Base-by-base conservation (phyloP, 2,329 filamentous ascomycete genomes). In the Ophiostoma sp. region DNA sequence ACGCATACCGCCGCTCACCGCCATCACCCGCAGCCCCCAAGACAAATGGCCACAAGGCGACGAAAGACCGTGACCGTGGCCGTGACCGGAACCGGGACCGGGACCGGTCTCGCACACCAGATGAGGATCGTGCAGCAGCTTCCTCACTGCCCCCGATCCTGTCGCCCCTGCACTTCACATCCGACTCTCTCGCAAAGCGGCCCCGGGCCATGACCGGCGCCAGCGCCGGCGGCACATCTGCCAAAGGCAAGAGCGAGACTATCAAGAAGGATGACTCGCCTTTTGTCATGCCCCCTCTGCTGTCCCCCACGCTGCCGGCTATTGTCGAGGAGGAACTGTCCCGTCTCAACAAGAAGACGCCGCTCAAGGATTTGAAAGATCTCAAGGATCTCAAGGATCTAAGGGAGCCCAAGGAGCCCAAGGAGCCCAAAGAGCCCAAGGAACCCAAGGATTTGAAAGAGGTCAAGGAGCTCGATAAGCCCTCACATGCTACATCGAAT, bases 251-350 rank as follows among this genome's bases (percentile, higher is more conserved):
- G 35, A 4, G 67, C 1, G 70, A 73, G 15, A 4, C 67, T 5
- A 74, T 74, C 2, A 84, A 80, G 74, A 83, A 79, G 72, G 77
- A 79, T 27, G 81, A 76, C 67, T 76, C 78, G 1, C 76, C 79
- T 0, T 44, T 77, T 10, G 78, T 78, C 66, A 76, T 87, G 35
- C 86, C 85, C 0, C 78, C 81, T 0, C 78, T 87, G 7, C 78
- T 88, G 13, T 88, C 86, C 0, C 86, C 86, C 0, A 87, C 85
- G 0, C 76, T 88, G 7, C 86, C 86, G 0, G 79, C 83, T 0
- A 76, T 82, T 23, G 77, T 88, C 0, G 84, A 87, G 72, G 82
- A 81, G 70, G 81, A 82, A 39, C 76, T 84, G 20, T 79, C 78
- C 20, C 79, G 77, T 39, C 54, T 77, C n/a, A 78, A 79, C 20